Evolutionary conservation across 2,329 filamentous ascomycete genomes (phyloP).

Genomic region (Celoporthe dispersa): DNA sequence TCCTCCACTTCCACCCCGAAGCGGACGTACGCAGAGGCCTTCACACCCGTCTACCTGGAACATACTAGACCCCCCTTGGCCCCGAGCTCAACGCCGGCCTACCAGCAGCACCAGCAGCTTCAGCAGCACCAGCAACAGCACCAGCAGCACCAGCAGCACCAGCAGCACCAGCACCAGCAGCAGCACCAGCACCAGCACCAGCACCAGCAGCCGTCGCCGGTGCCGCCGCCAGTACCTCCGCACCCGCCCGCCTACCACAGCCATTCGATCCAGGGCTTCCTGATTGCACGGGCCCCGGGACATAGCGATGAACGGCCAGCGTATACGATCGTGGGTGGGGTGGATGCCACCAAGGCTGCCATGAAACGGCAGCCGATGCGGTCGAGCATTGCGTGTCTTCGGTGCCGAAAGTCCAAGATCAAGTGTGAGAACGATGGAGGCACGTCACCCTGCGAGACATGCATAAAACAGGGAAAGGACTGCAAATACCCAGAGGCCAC

Average conservation of each 20-base stretch:
- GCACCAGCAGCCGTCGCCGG: conserved; percentile 27
- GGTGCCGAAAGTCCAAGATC: conserved; percentile 80
- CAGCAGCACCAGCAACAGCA: no score
- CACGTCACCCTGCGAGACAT: conserved; percentile 73
- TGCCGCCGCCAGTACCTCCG: conserved; percentile 33
- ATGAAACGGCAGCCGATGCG: conserved; percentile 64
- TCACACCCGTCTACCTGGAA: conserved; percentile 37
- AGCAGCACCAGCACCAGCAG: neutral
- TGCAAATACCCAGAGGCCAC: conserved; percentile 70
- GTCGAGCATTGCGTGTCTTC: conserved; percentile 78
- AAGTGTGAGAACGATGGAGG: conserved; percentile 83
- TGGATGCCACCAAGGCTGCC: conserved; percentile 48
- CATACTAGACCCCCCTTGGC: conserved; percentile 36
- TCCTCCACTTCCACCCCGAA: conserved; percentile 41
- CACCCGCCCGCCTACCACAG: conserved; percentile 34
- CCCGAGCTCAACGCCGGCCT: conserved; percentile 35
- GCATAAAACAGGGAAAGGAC: conserved; percentile 71
- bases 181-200: neutral
- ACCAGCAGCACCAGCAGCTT: no score
- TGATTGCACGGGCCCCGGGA: conserved; percentile 19
- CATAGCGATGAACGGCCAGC: conserved; percentile 30
- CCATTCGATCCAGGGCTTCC: conserved; percentile 28
- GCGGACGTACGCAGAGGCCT: conserved; percentile 43
- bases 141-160: no score
- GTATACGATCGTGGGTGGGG: conserved; percentile 39